A percentile compares a stretch with the other conserved stretches of the same genome.
phyloP scores from a whole-genome alignment of 139 green algal genomes.

The Asterochloris erici region DNA sequence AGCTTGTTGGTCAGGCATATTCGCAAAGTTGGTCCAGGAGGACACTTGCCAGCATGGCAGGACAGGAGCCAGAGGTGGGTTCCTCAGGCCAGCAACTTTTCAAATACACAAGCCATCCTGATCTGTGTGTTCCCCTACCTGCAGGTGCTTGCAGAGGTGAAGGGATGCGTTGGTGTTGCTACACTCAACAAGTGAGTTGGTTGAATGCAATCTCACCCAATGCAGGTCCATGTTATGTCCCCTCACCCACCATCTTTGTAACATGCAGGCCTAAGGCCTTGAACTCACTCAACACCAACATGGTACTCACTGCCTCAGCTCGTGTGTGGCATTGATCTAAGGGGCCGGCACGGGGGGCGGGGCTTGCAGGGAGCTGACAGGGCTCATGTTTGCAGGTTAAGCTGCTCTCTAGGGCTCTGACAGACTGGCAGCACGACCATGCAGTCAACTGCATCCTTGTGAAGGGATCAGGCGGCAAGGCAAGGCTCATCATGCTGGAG shows the following conservation, averaged over 20 bases:
- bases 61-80: no score
- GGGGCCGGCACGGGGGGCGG: background rate
- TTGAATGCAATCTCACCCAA: no score
- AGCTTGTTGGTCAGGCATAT: no score
- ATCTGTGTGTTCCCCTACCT: no score
- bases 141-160: background rate
- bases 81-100: no score
- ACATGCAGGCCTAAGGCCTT: slow-evolving; percentile 61
- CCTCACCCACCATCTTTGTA: background rate
- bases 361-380: background rate
- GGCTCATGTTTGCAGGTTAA: background rate
- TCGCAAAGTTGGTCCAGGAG: no score
- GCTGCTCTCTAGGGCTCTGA: background rate
- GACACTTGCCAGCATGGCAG: no score
- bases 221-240: background rate
- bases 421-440: background rate
- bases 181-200: background rate
- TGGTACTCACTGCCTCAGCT: slow-evolving; percentile 42
- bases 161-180: background rate
- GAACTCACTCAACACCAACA: slow-evolving; percentile 67
- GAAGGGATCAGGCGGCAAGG: slow-evolving; percentile 8
- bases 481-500: background rate
- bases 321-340: background rate
- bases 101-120: no score
- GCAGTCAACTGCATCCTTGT: slow-evolving; percentile 4